Conservation (phyloP, 495 filamentous ascomycete genomes). For the Talaromyces borbonicus region DNA sequence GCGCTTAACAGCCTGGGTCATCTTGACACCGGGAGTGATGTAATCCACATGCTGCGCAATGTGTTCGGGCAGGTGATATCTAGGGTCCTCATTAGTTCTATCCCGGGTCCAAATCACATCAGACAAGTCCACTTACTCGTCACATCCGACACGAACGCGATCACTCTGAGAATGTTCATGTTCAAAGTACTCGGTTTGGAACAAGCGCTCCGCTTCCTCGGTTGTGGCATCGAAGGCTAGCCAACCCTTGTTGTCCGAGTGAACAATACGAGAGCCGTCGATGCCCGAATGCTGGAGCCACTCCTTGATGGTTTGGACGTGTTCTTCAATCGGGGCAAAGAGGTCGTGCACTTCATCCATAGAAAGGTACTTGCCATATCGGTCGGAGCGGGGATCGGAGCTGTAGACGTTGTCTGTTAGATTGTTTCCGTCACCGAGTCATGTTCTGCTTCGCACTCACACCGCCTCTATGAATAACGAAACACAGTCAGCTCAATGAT, state of each 20-base stretch:
- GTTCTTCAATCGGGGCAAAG: conserved; percentile 2
- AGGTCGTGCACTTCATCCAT: conserved; percentile 6
- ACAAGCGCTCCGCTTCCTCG: conserved; percentile 44
- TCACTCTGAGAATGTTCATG: conserved; percentile 39
- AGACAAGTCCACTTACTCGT: conserved; percentile 19
- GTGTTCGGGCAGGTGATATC: conserved; percentile 7
- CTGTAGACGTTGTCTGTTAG: not conserved
- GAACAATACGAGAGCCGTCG: conserved; percentile 30
- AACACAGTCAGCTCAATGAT: too few relatives aligned
- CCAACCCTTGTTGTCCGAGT: conserved; percentile 45
- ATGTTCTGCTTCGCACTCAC: not conserved
- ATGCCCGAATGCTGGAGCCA: conserved; percentile 32
- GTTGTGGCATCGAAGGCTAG: conserved; percentile 47
- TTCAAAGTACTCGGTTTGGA: conserved; percentile 49
- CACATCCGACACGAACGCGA: conserved; percentile 40
- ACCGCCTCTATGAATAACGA: conserved; percentile 4
- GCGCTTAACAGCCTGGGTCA: conserved; percentile 7
- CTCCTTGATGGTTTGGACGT: conserved; percentile 1
- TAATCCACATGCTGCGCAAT: conserved; percentile 6
- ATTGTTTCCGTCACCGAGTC: not conserved
- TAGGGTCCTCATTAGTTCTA: not conserved
- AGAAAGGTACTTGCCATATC: conserved; percentile 6
- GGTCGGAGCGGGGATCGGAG: conserved; percentile 4
- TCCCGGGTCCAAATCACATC: not conserved
- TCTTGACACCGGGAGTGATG: conserved; percentile 7